A percentile compares a stretch with the other conserved stretches of the same genome.
phyloP scores from a whole-genome alignment of 2,329 filamentous ascomycete species.

The Aspergillus intermedius region DNA sequence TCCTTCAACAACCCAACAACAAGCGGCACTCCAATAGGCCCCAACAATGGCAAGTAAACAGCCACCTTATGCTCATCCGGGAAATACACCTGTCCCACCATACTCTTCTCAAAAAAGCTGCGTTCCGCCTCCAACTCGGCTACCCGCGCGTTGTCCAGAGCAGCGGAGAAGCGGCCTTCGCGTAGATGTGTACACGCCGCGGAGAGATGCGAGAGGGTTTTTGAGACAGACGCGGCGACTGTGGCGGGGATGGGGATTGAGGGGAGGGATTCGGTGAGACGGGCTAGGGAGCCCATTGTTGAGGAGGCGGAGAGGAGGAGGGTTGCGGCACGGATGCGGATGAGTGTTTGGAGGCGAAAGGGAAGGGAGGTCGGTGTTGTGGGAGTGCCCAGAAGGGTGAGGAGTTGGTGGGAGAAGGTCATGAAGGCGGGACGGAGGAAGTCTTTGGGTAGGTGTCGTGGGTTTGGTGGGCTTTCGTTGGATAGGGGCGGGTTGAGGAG shows the following conservation, averaged over 20 bases:
- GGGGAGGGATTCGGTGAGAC: slow-evolving; percentile 73
- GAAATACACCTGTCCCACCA: slow-evolving; percentile 98
- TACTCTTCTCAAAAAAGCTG: slow-evolving; percentile 97
- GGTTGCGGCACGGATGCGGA: slow-evolving; percentile 77
- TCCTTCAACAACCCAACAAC: slow-evolving; percentile 80
- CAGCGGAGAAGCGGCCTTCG: slow-evolving; percentile 55
- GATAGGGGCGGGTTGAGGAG: slow-evolving; percentile 54
- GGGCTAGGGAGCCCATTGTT: slow-evolving; percentile 85
- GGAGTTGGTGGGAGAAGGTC: slow-evolving; percentile 82
- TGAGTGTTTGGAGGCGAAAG: slow-evolving; percentile 74
- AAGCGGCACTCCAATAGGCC: slow-evolving; percentile 83
- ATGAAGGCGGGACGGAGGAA: slow-evolving; percentile 73
- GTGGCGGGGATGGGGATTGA: slow-evolving; percentile 85
- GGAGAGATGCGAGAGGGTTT: slow-evolving; percentile 70
- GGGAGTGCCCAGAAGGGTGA: slow-evolving; percentile 80
- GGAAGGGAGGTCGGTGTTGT: slow-evolving; percentile 71
- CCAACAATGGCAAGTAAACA: slow-evolving; percentile 85
- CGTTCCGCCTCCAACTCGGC: slow-evolving; percentile 86
- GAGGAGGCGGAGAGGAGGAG: slow-evolving; percentile 84
- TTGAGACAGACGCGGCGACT: slow-evolving; percentile 78
- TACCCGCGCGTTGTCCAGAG: slow-evolving; percentile 71
- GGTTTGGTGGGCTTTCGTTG: slow-evolving; percentile 30
- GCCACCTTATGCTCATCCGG: slow-evolving; percentile 97
- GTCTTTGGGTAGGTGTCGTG: slow-evolving; percentile 53
- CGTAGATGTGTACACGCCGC: slow-evolving; percentile 66